Conservation (phyloP, 2,329 filamentous ascomycete genomes). For the Colletotrichum musicola region DNA sequence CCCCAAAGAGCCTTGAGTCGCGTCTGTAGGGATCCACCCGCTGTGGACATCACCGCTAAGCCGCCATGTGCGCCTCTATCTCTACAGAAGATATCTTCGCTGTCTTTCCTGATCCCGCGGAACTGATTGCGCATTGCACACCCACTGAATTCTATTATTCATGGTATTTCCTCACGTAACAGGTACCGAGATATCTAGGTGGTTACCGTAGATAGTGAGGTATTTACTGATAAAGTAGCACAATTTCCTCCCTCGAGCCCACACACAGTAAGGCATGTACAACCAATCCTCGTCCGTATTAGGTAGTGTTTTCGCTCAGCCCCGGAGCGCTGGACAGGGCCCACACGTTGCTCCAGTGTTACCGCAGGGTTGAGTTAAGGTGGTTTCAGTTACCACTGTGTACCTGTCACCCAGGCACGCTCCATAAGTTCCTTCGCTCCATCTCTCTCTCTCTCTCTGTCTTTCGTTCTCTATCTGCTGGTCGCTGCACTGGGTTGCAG, state of each 20-base stretch:
- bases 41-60: not conserved
- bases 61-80: conserved; percentile 29
- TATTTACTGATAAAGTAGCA: no score
- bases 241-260: no score
- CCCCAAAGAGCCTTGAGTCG: not conserved
- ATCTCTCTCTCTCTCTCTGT: conserved; percentile 10
- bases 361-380: conserved; percentile 1
- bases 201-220: no score
- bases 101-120: no score
- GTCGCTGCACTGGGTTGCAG: no score
- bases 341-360: conserved; percentile 34
- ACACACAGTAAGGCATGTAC: no score
- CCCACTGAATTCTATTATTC: no score
- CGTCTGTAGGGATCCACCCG: conserved; percentile 10
- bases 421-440: conserved; percentile 18
- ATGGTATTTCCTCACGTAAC: no score
- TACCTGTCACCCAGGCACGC: conserved; percentile 30
- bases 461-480: not conserved
- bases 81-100: not conserved
- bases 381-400: not conserved
- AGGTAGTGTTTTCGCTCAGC: not conserved
- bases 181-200: no score
- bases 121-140: no score
- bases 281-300: not conserved
- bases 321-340: conserved; percentile 1